phyloP scores from a whole-genome alignment of 192 early-diverging fungal species.

The Backusella westeae region DNA sequence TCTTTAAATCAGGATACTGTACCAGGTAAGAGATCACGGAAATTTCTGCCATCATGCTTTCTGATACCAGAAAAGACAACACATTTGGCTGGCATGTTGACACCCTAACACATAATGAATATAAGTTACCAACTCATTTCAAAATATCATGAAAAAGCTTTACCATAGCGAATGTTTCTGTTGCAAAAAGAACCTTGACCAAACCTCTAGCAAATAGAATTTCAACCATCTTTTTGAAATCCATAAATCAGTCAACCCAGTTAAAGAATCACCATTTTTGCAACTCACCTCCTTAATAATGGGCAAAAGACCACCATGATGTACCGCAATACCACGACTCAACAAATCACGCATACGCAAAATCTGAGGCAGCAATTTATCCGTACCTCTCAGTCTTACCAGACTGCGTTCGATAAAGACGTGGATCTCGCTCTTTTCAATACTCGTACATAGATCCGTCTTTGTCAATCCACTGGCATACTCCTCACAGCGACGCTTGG shows the following conservation, averaged over 20 bases:
- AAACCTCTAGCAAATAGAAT: constrained; percentile 89
- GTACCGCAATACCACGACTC: constrained; percentile 91
- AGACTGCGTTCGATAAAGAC: constrained; percentile 82
- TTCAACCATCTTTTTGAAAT: constrained; percentile 77
- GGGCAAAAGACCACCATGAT: constrained; percentile 95
- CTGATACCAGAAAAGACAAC: constrained; percentile 91
- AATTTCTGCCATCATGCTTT: constrained; percentile 91
- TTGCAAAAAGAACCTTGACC: constrained; percentile 93
- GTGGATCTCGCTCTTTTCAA: constrained; percentile 85
- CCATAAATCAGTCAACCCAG: neutral
- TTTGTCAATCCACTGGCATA: constrained; percentile 77
- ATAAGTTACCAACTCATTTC: too few species aligned
- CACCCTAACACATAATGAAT: constrained; percentile 54
- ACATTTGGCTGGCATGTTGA: constrained; percentile 93
- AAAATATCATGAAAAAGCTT: neutral
- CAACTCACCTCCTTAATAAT: constrained; percentile 87
- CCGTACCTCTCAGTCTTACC: constrained; percentile 77
- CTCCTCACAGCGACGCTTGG: constrained; percentile 94
- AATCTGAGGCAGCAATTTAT: constrained; percentile 88
- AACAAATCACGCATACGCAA: constrained; percentile 80
- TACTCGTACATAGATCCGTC: constrained; percentile 74
- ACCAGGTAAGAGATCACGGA: constrained; percentile 88
- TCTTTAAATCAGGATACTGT: neutral
- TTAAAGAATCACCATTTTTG: neutral
- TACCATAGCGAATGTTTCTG: constrained; percentile 98